Evolutionary conservation across 1,284 basidiomycete genomes (phyloP), one percentile per base, ranked within the genome.

Genomic region (Porodaedalea pini): DNA sequence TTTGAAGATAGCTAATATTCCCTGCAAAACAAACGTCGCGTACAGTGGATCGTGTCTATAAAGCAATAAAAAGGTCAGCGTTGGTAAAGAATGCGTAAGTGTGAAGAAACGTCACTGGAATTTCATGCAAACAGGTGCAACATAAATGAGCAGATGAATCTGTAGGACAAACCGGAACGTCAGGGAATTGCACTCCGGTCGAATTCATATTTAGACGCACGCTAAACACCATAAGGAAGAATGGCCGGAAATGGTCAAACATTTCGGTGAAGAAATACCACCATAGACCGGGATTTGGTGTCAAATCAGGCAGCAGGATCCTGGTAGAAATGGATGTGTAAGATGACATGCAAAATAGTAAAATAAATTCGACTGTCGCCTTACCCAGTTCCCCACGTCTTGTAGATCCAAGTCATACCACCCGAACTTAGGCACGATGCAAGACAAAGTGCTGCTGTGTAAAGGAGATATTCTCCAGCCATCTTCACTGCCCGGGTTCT

Each of bases 211-310:
- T 58, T n/a, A 31, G 27, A 71, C 85, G 44, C 65, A 92, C 92
- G 41, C 92, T 93, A 71, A 98, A 98, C n/a, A 92, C 91, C 77
- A 95, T 88, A 17, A 97, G 75, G 78, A 98, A 99, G 74, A 98
- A 98, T 2, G 87, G 82, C 31, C 95, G 79, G 76, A 98, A 99
- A 71, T 99, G 92, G 68, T 98, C 94, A 66, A 99, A 99, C 88
- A 98, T 98, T 70, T 99, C 95, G 11, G 94, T 98, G 74, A 98
- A 98, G 74, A 98, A 98, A 73, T 99, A 99, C 97, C 97, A 99
- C 88, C 92, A 94, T 37, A 98, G 75, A 2, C 96, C 96, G 6
- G 92, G 85, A 66, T 96, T 98, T 0, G 97, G 97, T 4, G 92
- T 93, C 55, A 98, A 72, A 69, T 96, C 94, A 2, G 88, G 87